Evolutionary conservation across 768 basidiomycete species (phyloP), one percentile per base, ranked within the genome.

Genomic region (Leccinum ochraceum): DNA sequence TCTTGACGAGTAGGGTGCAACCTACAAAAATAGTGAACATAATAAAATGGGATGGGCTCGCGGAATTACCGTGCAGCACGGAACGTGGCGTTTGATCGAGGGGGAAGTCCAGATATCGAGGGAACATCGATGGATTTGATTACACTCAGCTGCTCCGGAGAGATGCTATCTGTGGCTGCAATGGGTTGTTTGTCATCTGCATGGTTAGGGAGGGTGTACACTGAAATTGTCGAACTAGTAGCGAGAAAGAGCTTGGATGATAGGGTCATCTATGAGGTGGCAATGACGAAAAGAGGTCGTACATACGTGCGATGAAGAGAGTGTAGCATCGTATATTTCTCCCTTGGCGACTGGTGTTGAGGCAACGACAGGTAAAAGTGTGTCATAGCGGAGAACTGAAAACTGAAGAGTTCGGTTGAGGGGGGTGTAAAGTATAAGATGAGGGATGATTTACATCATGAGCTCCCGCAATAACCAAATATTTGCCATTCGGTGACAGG

Each of bases 251-350:
- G 72, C 91, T 93, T 60, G 36, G 28, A 46, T 24, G 28, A 59
- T 28, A 17, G 10, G 3, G 24, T 36, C 59, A 46, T 56, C 17
- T 53, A 58, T 52, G 39, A 44, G 34, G 42, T 6, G 14, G 16
- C 16, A n/a, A 11, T 17, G 24, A 28, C 7, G 20, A 42, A 34
- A 61, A 49, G 16, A 51, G 53, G 20, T 56, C 49, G 30, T 17
- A 73, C 80, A 60, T 69, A 92, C 92, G 22, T 80, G 83, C 11
- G 81, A 80, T 5, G 79, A 75, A 28, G 89, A 88, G 78, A 97
- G 91, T 7, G 92, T 82, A 17, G 85, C 86, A 67, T 96, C 95
- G 60, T 93, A 96, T 50, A 98, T 86, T 73, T 97, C 94, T 51
- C 87, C 88, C 13, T 84, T 83, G 16, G 85, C 78, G 49, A 86